A percentile compares a stretch with the other conserved stretches of the same genome.
Conservation (phyloP, 306 rosid species). For the Quercus mongolica region DNA sequence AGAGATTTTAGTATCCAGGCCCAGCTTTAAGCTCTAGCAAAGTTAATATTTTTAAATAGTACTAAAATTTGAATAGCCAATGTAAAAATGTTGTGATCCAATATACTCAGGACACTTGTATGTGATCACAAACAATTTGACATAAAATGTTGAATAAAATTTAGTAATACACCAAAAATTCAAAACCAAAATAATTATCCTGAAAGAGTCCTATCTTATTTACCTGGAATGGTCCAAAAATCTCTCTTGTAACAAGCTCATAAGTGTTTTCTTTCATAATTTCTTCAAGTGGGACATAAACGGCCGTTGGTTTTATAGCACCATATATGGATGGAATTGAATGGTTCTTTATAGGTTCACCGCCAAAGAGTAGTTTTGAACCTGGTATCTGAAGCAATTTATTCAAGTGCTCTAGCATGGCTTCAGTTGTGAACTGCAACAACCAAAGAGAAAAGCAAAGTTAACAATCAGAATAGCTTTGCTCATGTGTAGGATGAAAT, state of each 20-base stretch:
- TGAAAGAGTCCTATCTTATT: background rate
- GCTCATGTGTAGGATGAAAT: background rate
- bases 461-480: conserved; percentile 9
- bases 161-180: background rate
- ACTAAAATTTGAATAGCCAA: background rate
- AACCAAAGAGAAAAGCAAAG: conserved; percentile 9
- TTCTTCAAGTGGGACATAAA: conserved; percentile 86
- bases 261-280: conserved; percentile 66
- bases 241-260: conserved; percentile 85
- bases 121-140: background rate
- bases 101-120: background rate
- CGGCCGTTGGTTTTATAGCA: conserved; percentile 81
- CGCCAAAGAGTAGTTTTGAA: conserved; percentile 87
- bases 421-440: conserved; percentile 64
- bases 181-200: background rate
- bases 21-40: background rate
- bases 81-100: background rate
- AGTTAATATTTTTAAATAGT: background rate
- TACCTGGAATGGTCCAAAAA: conserved; percentile 97
- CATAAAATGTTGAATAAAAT: background rate
- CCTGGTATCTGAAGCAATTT: conserved; percentile 82
- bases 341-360: conserved; percentile 68
- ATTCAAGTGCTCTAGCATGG: conserved; percentile 75
- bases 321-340: conserved; percentile 81
- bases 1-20: background rate